Conservation (phyloP, 768 basidiomycete genomes). For the Leucosporidium scottii region DNA sequence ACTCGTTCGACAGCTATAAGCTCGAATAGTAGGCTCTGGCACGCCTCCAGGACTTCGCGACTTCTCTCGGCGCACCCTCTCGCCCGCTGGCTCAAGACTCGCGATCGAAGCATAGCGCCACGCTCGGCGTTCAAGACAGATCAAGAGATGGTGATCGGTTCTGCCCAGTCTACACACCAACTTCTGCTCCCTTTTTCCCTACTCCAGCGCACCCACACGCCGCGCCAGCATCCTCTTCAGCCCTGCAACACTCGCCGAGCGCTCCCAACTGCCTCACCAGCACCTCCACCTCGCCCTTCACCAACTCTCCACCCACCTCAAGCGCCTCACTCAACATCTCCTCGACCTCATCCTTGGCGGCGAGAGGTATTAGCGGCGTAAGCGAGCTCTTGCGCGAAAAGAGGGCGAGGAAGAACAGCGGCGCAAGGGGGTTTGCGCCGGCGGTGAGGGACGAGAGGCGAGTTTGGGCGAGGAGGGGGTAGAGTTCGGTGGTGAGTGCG, state of each 20-base stretch:
- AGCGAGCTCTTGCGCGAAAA: constrained; percentile 11
- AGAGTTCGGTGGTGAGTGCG: not conserved
- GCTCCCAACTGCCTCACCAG: constrained; percentile 22
- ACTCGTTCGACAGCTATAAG: too few species aligned
- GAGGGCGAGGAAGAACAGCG: constrained; percentile 22
- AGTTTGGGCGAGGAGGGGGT: not conserved
- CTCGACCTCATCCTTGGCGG: not conserved
- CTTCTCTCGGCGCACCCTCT: too few species aligned
- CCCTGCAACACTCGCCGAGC: constrained; percentile 31
- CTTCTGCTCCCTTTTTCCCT: not conserved
- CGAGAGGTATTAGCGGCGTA: constrained; percentile 11
- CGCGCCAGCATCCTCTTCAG: constrained; percentile 21
- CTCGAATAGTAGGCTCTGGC: too few species aligned
- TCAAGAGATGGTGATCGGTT: too few species aligned
- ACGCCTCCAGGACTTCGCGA: too few species aligned
- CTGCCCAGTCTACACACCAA: too few species aligned
- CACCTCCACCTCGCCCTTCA: constrained; percentile 20
- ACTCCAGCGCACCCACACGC: constrained; percentile 16
- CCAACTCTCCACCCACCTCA: not conserved
- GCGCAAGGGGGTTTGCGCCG: constrained; percentile 1
- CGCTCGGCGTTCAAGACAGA: too few species aligned
- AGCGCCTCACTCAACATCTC: not conserved
- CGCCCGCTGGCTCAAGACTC: too few species aligned
- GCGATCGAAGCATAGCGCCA: too few species aligned
- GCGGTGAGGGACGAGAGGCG: not conserved